phyloP scores from a whole-genome alignment of 2,329 filamentous ascomycete species.

The Exophiala dermatitidis region DNA sequence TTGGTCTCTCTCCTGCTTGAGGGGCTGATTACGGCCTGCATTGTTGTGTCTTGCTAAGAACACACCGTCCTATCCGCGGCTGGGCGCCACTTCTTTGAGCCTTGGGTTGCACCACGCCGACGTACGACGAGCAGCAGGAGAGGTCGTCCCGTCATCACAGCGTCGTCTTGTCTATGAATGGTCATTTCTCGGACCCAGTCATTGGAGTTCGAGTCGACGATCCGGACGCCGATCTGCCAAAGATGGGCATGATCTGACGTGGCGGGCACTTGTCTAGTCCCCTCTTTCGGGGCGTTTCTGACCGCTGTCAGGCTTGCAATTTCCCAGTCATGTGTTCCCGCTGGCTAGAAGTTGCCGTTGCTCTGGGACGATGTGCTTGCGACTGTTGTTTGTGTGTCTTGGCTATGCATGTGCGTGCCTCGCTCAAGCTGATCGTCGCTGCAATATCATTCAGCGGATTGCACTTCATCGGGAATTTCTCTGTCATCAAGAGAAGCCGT shows the following conservation, averaged over 20 bases:
- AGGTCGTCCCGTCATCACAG: too few species aligned
- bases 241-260: not conserved
- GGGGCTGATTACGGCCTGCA: not conserved
- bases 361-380: not conserved
- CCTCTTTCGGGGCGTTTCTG: not conserved
- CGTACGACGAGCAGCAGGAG: not conserved
- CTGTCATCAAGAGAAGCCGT: too few species aligned
- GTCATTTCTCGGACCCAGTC: slow-evolving; percentile 1
- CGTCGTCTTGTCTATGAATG: not conserved
- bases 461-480: not conserved
- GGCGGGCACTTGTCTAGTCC: not conserved
- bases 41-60: not conserved
- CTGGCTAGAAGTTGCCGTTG: not conserved
- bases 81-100: not conserved
- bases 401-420: not conserved
- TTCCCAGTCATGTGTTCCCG: not conserved
- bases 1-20: not conserved
- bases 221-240: not conserved
- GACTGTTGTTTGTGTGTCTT: not conserved
- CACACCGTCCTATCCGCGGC: not conserved
- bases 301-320: slow-evolving; percentile 5
- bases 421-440: not conserved
- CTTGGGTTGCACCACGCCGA: not conserved
- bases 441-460: not conserved
- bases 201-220: slow-evolving; percentile 8